Conservation (phyloP, 768 basidiomycete species). For the Pleurotus ostreatus region DNA sequence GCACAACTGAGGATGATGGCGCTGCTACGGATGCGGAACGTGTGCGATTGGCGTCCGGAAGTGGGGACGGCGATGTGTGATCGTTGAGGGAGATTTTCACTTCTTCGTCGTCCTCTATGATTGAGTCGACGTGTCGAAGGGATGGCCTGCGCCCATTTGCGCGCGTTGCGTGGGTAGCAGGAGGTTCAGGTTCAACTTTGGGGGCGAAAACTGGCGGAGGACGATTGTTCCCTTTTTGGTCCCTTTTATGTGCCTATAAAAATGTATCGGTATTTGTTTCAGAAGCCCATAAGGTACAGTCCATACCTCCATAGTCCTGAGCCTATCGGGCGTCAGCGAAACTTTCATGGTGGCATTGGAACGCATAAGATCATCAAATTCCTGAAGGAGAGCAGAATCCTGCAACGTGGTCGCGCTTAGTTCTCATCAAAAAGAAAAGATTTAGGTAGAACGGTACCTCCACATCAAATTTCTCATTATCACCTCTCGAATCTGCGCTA, state of each 20-base stretch:
- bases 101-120: conserved; percentile 65
- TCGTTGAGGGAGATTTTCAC: conserved; percentile 23
- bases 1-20: conserved; percentile 7
- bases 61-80: conserved; percentile 32
- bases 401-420: conserved; percentile 22
- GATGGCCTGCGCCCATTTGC: conserved; percentile 36
- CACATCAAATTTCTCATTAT: conserved; percentile 20
- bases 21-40: conserved; percentile 38
- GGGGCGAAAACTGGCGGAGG: conserved; percentile 32
- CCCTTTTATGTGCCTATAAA: conserved; percentile 66
- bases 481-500: conserved; percentile 40
- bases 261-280: conserved; percentile 11
- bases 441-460: conserved; percentile 29
- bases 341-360: conserved; percentile 92
- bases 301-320: conserved; percentile 90
- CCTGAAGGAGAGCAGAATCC: conserved; percentile 59
- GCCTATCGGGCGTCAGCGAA: conserved; percentile 89
- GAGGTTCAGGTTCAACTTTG: conserved; percentile 25
- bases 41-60: conserved; percentile 27
- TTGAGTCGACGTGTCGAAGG: conserved; percentile 58
- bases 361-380: conserved; percentile 92
- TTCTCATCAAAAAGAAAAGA: conserved; percentile 7
- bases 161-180: conserved; percentile 26
- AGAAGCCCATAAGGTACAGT: conserved; percentile 15
- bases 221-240: conserved; percentile 48